Evolutionary conservation across 75 land plant species (phyloP).

Genomic region (Pseudotsuga menziesii): DNA sequence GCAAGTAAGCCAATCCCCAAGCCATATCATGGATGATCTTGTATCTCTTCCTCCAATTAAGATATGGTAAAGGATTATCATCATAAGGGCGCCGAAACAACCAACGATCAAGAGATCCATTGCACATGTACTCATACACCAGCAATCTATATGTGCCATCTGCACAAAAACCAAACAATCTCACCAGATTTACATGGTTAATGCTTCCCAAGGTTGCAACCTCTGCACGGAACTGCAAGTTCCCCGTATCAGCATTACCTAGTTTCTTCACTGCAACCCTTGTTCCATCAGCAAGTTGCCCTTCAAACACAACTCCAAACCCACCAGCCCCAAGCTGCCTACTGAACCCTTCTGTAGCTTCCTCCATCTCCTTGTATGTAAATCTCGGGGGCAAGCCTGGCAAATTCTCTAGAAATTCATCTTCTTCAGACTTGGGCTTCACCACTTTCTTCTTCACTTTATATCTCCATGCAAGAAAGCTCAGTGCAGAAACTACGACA

Average conservation of each 20-base stretch:
- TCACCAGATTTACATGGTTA: slow-evolving; percentile 34
- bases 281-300: slow-evolving; percentile 12
- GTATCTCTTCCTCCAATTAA: slow-evolving; percentile 17
- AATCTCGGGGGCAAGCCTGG: slow-evolving; percentile 32
- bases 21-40: slow-evolving; percentile 21
- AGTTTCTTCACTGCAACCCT: slow-evolving; percentile 31
- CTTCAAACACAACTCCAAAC: slow-evolving; percentile 21
- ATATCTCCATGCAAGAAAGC: background rate
- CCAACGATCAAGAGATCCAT: slow-evolving; percentile 24
- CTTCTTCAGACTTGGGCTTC: slow-evolving; percentile 8
- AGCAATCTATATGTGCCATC: slow-evolving; percentile 21
- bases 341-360: slow-evolving; percentile 19
- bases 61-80: background rate
- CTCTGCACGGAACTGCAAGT: slow-evolving; percentile 31
- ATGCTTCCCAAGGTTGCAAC: slow-evolving; percentile 40
- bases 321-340: slow-evolving; percentile 27
- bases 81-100: slow-evolving; percentile 1
- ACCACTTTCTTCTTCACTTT: background rate
- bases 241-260: slow-evolving; percentile 7
- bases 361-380: slow-evolving; percentile 19
- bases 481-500: background rate
- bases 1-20: slow-evolving; percentile 25
- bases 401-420: slow-evolving; percentile 13
- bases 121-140: slow-evolving; percentile 29
- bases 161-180: slow-evolving; percentile 34